Percentiles rank a stretch among this genome's conserved stretches.
These are phyloP conservation scores for Globisporangium cylindrosporum DNA, from an alignment of 352 stramenopile genomes.

Conservation along the genomic window DNA sequence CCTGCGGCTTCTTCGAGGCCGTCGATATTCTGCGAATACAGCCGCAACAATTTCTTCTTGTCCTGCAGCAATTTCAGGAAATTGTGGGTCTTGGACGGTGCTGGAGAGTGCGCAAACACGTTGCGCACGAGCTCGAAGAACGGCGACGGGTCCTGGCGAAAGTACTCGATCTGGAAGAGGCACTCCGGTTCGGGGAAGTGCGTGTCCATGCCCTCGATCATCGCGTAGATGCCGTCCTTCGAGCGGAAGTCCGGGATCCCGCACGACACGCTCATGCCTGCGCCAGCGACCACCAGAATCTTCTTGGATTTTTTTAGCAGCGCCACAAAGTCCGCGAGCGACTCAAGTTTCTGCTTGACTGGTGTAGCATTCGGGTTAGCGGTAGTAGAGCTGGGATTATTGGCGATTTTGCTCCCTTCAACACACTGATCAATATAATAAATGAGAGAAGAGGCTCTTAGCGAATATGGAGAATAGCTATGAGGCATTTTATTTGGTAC, in stretches of 20 bases:
- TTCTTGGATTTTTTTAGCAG: conserved; percentile 77
- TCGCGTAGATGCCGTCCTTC: conserved; percentile 83
- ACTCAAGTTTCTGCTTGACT: conserved; percentile 31
- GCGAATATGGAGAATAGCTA: not conserved
- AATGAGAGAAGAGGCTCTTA: not conserved
- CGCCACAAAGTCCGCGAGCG: conserved; percentile 61
- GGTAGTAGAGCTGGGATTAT: not conserved
- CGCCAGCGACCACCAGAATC: conserved; percentile 90
- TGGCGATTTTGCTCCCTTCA: conserved; percentile 27
- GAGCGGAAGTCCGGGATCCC: conserved; percentile 99
- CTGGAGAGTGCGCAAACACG: conserved; percentile 64
- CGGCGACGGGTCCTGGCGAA: conserved; percentile 91
- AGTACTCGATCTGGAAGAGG: conserved; percentile 99
- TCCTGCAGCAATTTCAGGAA: conserved; percentile 93
- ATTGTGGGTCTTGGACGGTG: conserved; percentile 93
- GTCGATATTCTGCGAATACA: conserved; percentile 99
- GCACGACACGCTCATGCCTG: conserved; percentile 94
- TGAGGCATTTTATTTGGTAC: not conserved
- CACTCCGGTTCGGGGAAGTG: conserved; percentile 94
- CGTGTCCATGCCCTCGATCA: conserved; percentile 76
- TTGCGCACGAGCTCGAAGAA: conserved; percentile 96
- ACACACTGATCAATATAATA: conserved; percentile 33
- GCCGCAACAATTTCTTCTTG: conserved; percentile 88
- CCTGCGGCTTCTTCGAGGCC: conserved; percentile 91
- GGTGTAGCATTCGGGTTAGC: not conserved